These are phyloP conservation scores for Sphaerulina musiva DNA, from an alignment of 2,329 filamentous ascomycete genomes.

Conservation along the genomic window DNA sequence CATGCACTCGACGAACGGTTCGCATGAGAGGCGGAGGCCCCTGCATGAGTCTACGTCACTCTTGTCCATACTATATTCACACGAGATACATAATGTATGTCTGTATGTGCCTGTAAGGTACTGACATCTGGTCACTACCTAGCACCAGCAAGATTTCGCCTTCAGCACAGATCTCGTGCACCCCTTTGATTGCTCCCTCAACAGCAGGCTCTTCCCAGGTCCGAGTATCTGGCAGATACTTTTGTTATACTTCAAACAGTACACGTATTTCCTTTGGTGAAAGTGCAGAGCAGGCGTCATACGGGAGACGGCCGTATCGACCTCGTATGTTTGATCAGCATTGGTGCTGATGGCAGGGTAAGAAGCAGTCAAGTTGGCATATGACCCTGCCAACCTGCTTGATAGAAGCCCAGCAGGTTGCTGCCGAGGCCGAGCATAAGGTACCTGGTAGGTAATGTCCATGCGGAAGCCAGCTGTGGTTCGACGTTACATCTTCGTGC, in stretches of 20 bases:
- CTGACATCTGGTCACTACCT: conserved; percentile 20
- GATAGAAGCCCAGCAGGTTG: too few species aligned
- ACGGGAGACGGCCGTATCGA: neutral
- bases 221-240: neutral
- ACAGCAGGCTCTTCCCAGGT: conserved; percentile 18
- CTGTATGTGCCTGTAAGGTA: conserved; percentile 17
- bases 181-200: conserved; percentile 12
- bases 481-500: too few species aligned
- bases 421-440: too few species aligned
- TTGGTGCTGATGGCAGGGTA: neutral
- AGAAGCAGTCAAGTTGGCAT: neutral
- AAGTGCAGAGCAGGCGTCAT: neutral
- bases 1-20: too few species aligned
- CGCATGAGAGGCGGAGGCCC: too few species aligned
- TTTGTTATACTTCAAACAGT: conserved; percentile 2
- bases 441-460: too few species aligned
- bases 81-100: too few species aligned
- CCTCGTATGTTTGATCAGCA: neutral
- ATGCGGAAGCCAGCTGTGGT: too few species aligned
- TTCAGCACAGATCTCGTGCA: neutral
- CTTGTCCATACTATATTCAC: too few species aligned
- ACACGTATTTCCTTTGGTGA: neutral
- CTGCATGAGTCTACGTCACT: too few species aligned
- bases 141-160: conserved; percentile 6
- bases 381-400: neutral